A percentile compares a stretch with the other conserved stretches of the same genome.
phyloP scores from a whole-genome alignment of 2,329 filamentous ascomycete genomes.

The Xylaria hypoxylon region DNA sequence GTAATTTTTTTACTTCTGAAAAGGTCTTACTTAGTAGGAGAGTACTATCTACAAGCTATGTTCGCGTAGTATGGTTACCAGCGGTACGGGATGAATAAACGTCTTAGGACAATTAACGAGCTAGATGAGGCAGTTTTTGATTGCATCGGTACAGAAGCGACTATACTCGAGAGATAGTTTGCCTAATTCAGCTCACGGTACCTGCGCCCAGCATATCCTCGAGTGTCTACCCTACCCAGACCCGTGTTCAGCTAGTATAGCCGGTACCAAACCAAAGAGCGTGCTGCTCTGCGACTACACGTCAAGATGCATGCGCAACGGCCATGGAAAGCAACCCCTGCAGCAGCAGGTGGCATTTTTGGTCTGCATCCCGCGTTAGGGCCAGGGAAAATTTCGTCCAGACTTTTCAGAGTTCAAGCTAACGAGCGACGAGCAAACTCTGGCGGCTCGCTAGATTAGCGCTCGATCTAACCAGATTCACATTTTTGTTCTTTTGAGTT shows the following conservation, averaged over 20 bases:
- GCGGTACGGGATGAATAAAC: constrained; percentile 10
- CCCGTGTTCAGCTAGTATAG: constrained; percentile 21
- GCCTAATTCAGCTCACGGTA: constrained; percentile 12
- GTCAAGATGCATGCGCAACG: constrained; percentile 27
- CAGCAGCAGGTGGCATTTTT: constrained; percentile 22
- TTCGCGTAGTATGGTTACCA: neutral
- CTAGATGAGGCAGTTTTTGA: neutral
- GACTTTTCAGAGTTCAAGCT: constrained; percentile 15
- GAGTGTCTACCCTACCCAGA: constrained; percentile 25
- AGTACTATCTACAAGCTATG: neutral
- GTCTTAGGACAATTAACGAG: neutral
- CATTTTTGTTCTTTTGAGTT: constrained; percentile 13
- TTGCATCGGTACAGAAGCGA: constrained; percentile 2
- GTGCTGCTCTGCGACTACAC: constrained; percentile 13
- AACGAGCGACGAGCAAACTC: constrained; percentile 5
- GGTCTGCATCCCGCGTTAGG: constrained; percentile 16
- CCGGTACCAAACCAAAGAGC: constrained; percentile 16
- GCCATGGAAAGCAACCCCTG: constrained; percentile 21
- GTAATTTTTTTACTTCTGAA: neutral
- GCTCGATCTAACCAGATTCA: constrained; percentile 21
- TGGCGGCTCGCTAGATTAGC: constrained; percentile 19
- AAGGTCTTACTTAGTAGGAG: neutral
- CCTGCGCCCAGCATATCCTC: constrained; percentile 5
- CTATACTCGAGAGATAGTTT: neutral
- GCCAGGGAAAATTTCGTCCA: constrained; percentile 13